Evolutionary conservation across 306 rosid species (phyloP), one percentile per base, ranked within the genome.

Genomic region (Inga laurina): DNA sequence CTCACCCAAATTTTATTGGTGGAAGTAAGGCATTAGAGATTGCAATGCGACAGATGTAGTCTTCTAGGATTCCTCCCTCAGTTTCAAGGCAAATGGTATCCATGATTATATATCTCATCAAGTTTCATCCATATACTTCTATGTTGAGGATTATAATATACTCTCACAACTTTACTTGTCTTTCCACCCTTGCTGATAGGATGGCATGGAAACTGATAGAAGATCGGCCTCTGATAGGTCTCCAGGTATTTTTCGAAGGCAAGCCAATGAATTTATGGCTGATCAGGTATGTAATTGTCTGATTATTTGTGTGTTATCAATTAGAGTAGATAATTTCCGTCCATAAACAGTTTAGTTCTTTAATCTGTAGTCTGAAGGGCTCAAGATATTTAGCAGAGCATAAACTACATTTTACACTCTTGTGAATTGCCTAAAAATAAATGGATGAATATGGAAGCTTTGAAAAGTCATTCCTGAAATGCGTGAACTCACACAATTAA

Each of bases 1-100:
- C 97, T 77, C 99, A 96, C 83, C 97, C 97, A 87, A 96, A 94
- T 88, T 96, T 96, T 91, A 82, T 96, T 88, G 99, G 99, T 74
- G 99, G 99, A 85, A 92, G 97, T 77, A 94, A 89, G 87, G 98
- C 99, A 19, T 82, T 91, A 72, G 99, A 94, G 85, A 52, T 62
- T 78, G 97, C 98, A 65, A 51, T 85, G 82, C 94, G 89, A 81
- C 99, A 91, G 82, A 88, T 83, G 72, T 91, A 83, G 81, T 85
- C 94, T 76, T 89, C 97, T 77, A 86, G 90, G 86, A 75, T 85
- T 77, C 44, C 97, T 79, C 57, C 87, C 24, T 81, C 93, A n/a
- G 79, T 85, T 83, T 84, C 96, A 27, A 89, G 90, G 88, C 90
- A 77, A 85, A 96, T 87, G 93, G 98, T 91, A 85, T 57, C 18